A percentile compares a stretch with the other conserved stretches of the same genome.
Conservation (phyloP, 2,329 filamentous ascomycete genomes). For the Didymella lethalis region DNA sequence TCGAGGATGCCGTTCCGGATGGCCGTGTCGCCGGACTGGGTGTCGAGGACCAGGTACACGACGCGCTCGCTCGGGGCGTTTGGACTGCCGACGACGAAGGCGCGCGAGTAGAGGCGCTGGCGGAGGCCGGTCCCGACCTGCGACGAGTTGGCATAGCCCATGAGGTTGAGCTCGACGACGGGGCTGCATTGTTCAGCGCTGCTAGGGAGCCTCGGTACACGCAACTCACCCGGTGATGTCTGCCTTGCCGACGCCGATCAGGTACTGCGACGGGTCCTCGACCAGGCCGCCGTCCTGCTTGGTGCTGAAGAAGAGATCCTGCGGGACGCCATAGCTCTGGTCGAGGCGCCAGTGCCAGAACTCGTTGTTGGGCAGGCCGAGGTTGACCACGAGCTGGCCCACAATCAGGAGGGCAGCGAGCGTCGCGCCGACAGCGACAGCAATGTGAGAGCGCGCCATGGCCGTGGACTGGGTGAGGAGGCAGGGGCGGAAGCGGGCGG, state of each 20-base stretch:
- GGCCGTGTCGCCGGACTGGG: conserved; percentile 87
- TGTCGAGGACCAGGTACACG: conserved; percentile 87
- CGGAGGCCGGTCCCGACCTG: conserved; percentile 85
- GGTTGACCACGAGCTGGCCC: conserved; percentile 44
- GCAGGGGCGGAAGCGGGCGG: conserved; percentile 32
- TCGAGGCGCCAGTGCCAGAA: conserved; percentile 48
- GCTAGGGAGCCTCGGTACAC: not conserved
- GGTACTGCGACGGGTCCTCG: conserved; percentile 60
- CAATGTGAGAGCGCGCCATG: conserved; percentile 53
- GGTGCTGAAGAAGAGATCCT: conserved; percentile 37
- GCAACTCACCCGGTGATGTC: conserved; percentile 72
- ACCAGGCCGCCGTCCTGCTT: conserved; percentile 39
- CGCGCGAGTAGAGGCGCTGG: conserved; percentile 85
- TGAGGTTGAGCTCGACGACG: conserved; percentile 88
- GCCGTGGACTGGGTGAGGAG: conserved; percentile 27
- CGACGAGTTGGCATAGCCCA: conserved; percentile 87
- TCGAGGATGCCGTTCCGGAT: conserved; percentile 86
- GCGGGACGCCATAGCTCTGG: conserved; percentile 31
- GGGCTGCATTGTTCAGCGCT: conserved; percentile 60
- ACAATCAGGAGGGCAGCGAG: conserved; percentile 45
- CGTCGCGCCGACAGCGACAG: conserved; percentile 49
- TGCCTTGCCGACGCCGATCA: conserved; percentile 74
- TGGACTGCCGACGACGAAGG: conserved; percentile 83
- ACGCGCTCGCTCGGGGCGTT: conserved; percentile 74
- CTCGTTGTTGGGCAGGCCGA: conserved; percentile 48